Base-by-base conservation (phyloP, 75 land plant species). In the Sequoiadendron giganteum region DNA sequence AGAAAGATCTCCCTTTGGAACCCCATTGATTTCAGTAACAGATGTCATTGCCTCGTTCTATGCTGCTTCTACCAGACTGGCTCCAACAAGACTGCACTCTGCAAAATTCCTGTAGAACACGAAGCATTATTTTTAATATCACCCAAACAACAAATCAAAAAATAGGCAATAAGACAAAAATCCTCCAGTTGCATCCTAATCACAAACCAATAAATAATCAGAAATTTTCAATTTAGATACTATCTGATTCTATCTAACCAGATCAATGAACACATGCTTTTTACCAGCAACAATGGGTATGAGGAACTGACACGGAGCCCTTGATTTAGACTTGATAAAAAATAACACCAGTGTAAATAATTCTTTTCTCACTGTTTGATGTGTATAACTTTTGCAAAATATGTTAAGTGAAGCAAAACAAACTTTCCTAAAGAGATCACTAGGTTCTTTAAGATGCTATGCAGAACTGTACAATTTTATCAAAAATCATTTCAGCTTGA, bases 11-110 rank as follows among this genome's bases (percentile, higher is more conserved):
- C 45, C 68, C 34, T 34, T 88, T 13, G n/a, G 25, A 52, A 16
- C 88, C 89, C 13, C 40, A 47, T 45, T 70, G 5, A 13, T 30
- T 85, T 87, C 88, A 30, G 30, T 81, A 30, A 34, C 34, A 42
- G 55, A 81, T 32, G 52, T 85, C 86, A 81, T 81, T 39, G 49
- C 52, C 52, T 49, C n/a, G 32, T 47, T 82, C 52, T 82, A 82
- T 82, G 14, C 32, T 32, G 30, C 45, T 81, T 43, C 83, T 81
- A 81, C 83, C n/a, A 21, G 30, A 45, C 30, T 81, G 19, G 40
- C 80, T 78, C 43, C 80, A 78, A 78, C 21, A 78, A 16, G 38
- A 58, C 61, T 58, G 25, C 15, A 58, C 61, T 18, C 61, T 45
- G n/a, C 13, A 43, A n/a, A 45, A 11, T 82, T 82, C 52, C 84